Base-by-base conservation (phyloP, 352 stramenopile species). In the Pythium aristosporum region DNA sequence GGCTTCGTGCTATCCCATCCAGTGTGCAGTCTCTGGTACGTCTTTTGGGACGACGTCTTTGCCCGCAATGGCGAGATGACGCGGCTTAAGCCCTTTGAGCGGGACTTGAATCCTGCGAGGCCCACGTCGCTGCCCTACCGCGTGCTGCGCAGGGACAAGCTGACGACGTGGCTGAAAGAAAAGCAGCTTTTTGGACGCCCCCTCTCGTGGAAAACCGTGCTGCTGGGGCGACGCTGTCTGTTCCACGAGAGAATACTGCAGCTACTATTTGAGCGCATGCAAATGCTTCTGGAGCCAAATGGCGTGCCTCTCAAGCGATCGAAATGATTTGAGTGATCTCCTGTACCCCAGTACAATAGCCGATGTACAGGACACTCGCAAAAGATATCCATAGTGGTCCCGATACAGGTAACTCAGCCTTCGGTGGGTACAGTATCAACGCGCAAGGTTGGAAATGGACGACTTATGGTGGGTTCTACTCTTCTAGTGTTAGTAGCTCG, bases 1-100 rank as follows among this genome's bases (percentile, higher is more conserved):
- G 9, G 62, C 8, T 79, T 66, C 23, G 51, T 82, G 2, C 54
- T 72, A 0, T 73, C 67, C 3, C 64, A 85, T 43, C 56, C 61
- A 10, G 65, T 52, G 0, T 52, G 64, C 30, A 67, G 54, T 23
- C 71, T 76, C 18, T 85, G 76, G 76, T 82, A 71, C 28, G 59
- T 82, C 9, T 80, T 85, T 58, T 82, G 65, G 69, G 66, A 79
- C 48, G 74, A 80, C 42, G 67, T 85, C 12, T 82, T 62, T 28
- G 62, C 60, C n/a, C 62, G 69, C 0, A 85, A 82, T 43, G 57
- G 65, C 6, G 63, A 70, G n/a, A 76, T 80, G 59, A 59, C 42
- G 25, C 30, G 60, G 0, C 25, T 82, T 18, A 18, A 25, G 39
- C 32, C 20, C 25, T 49, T 21, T 34, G 47, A 52, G 23, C 46